A percentile compares a stretch with the other conserved stretches of the same genome.
Evolutionary conservation across 2,329 filamentous ascomycete genomes (phyloP).

Genomic region (Lecanicillium sp.): DNA sequence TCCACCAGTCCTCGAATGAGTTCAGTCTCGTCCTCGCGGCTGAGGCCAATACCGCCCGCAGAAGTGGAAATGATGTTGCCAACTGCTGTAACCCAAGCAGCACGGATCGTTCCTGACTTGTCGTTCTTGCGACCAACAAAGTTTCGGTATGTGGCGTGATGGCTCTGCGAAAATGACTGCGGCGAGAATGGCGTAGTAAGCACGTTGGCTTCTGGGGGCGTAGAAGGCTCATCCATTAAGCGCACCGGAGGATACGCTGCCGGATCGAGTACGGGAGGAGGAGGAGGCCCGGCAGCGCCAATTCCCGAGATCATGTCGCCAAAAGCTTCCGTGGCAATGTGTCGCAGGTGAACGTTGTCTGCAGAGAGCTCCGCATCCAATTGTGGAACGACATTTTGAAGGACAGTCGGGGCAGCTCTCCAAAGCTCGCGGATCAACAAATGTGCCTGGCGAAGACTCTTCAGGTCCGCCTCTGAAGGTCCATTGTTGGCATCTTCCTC

Average conservation of each 20-base stretch:
- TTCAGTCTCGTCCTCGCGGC: constrained; percentile 68
- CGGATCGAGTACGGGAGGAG: constrained; percentile 64
- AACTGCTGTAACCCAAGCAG: constrained; percentile 76
- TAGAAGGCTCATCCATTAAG: constrained; percentile 44
- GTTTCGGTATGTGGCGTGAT: constrained; percentile 69
- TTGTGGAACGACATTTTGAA: constrained; percentile 90
- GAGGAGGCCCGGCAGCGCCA: constrained; percentile 79
- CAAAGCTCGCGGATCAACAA: constrained; percentile 84
- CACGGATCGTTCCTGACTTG: constrained; percentile 72
- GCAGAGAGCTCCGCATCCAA: constrained; percentile 86
- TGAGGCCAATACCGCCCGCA: constrained; percentile 81
- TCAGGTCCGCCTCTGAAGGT: constrained; percentile 74
- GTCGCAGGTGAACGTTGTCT: constrained; percentile 78
- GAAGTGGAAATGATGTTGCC: constrained; percentile 87
- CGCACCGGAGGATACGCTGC: constrained; percentile 74
- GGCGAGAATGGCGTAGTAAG: constrained; percentile 78
- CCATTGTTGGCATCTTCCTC: constrained; percentile 52
- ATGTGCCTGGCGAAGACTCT: constrained; percentile 85
- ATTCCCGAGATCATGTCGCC: constrained; percentile 94
- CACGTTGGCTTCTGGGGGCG: constrained; percentile 46
- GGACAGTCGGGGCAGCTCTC: constrained; percentile 79
- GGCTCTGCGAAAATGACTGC: constrained; percentile 80
- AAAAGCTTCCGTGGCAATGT: constrained; percentile 85
- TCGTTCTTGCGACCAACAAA: constrained; percentile 83
- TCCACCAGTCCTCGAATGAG: constrained; percentile 69